These are phyloP conservation scores for Umbilicus rupestris DNA, from an alignment of 164 flowering plant genomes.

Conservation along the genomic window DNA sequence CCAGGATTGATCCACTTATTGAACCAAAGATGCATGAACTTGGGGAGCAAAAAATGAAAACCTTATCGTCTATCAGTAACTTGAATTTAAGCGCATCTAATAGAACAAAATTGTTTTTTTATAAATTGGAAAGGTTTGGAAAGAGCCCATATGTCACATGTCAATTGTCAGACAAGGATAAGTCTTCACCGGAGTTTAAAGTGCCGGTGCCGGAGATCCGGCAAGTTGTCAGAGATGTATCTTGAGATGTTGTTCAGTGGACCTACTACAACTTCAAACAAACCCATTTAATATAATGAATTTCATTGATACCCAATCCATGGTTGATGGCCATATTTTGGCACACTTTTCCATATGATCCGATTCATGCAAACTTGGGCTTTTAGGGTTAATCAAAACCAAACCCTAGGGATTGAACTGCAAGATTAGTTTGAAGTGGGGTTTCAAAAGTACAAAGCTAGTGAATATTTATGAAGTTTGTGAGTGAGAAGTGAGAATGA, in stretches of 20 bases:
- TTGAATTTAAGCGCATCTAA: neutral
- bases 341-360: neutral
- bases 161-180: conserved; percentile 25
- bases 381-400: neutral
- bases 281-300: neutral
- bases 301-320: neutral
- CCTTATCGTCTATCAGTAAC: conserved; percentile 8
- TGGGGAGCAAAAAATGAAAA: conserved; percentile 3
- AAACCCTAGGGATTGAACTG: neutral
- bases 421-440: neutral
- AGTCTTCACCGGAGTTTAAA: neutral
- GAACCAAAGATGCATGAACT: conserved; percentile 7
- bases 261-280: neutral
- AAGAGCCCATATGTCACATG: conserved; percentile 28
- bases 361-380: neutral
- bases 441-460: neutral
- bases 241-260: neutral
- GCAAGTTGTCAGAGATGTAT: neutral
- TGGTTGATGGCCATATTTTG: neutral
- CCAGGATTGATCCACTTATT: neutral
- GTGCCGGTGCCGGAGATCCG: conserved; percentile 2
- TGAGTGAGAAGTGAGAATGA: neutral
- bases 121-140: neutral
- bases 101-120: neutral
- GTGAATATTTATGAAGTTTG: conserved; percentile 3